Evolutionary conservation across 2,329 filamentous ascomycete species (phyloP).

Genomic region (Ophidiomyces ophidiicola): DNA sequence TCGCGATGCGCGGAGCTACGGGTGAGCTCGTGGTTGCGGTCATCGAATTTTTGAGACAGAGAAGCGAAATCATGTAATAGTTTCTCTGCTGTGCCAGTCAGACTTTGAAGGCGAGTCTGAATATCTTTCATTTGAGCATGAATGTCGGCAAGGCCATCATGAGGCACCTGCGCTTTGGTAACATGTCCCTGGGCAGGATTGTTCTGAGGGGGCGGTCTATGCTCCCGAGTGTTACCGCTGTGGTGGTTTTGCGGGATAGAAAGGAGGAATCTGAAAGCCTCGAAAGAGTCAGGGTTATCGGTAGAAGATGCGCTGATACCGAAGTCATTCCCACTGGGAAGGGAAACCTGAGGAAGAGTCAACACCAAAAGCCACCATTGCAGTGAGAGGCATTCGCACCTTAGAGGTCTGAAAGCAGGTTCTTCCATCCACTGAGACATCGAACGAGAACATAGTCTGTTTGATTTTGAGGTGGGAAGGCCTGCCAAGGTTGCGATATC

Average conservation of each 20-base stretch:
- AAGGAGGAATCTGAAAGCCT: slow-evolving; percentile 76
- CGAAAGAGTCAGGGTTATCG: slow-evolving; percentile 88
- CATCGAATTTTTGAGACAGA: slow-evolving; percentile 42
- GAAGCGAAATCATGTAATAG: slow-evolving; percentile 43
- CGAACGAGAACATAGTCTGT: slow-evolving; percentile 50
- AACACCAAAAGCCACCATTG: background rate
- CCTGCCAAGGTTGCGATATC: slow-evolving; percentile 81
- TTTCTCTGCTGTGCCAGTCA: slow-evolving; percentile 48
- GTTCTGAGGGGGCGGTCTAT: slow-evolving; percentile 14
- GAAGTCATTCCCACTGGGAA: slow-evolving; percentile 72
- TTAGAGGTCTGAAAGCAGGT: slow-evolving; percentile 72
- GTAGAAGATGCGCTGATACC: slow-evolving; percentile 80
- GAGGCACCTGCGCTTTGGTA: slow-evolving; percentile 17
- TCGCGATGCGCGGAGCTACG: slow-evolving; percentile 28
- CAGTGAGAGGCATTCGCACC: slow-evolving; percentile 23
- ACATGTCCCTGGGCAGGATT: slow-evolving; percentile 23
- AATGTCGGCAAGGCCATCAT: slow-evolving; percentile 4
- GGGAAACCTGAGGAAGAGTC: slow-evolving; percentile 43
- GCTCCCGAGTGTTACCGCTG: slow-evolving; percentile 22
- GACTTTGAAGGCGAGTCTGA: slow-evolving; percentile 60
- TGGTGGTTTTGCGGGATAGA: slow-evolving; percentile 39
- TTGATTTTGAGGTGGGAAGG: slow-evolving; percentile 71
- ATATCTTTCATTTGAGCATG: slow-evolving; percentile 63
- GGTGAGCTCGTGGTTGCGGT: slow-evolving; percentile 41
- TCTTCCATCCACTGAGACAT: slow-evolving; percentile 66